These are phyloP conservation scores for Diutina mesorugosa DNA, from an alignment of 1,139 yeast species.

Conservation along the genomic window DNA sequence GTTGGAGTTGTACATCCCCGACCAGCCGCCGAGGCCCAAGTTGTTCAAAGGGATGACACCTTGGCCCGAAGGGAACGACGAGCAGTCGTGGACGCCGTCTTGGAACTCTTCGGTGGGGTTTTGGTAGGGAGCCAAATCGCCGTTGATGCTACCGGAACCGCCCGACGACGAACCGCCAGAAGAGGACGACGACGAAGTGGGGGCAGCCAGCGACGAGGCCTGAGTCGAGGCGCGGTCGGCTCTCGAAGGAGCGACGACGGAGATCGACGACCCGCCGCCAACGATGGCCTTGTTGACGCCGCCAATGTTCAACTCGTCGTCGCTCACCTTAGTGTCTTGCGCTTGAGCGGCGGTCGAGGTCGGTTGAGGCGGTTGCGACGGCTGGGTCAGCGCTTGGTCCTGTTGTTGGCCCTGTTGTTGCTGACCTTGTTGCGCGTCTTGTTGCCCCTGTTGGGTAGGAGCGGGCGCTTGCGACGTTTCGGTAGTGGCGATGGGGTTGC, in stretches of 20 bases:
- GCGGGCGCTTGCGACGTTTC: slow-evolving; percentile 5
- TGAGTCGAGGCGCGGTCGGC: slow-evolving; percentile 13
- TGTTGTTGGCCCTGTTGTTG: slow-evolving; percentile 3
- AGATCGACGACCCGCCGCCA: slow-evolving; percentile 9
- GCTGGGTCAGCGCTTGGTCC: slow-evolving; percentile 3
- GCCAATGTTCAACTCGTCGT: slow-evolving; percentile 6
- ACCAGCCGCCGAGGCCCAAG: slow-evolving; percentile 43
- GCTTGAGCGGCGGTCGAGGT: slow-evolving; percentile 5
- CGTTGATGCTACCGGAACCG: slow-evolving; percentile 25
- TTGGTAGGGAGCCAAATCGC: slow-evolving; percentile 42
- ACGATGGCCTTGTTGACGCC: slow-evolving; percentile 10
- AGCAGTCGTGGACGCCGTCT: slow-evolving; percentile 55
- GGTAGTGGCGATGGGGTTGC: slow-evolving; percentile 28
- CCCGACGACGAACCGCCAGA: slow-evolving; percentile 5
- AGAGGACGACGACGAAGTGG: slow-evolving; percentile 11
- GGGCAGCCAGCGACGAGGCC: slow-evolving; percentile 5
- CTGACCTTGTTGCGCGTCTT: slow-evolving; percentile 1
- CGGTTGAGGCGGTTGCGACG: slow-evolving; percentile 5
- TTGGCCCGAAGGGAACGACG: slow-evolving; percentile 54
- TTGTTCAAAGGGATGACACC: slow-evolving; percentile 47
- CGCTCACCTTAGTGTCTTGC: slow-evolving; percentile 4
- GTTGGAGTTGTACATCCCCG: slow-evolving; percentile 52
- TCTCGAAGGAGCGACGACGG: slow-evolving; percentile 8
- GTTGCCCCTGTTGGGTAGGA: slow-evolving; percentile 3
- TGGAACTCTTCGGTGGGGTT: slow-evolving; percentile 41